These are phyloP conservation scores for Priceomyces melissophilus DNA, from an alignment of 805 yeast species.

Conservation along the genomic window DNA sequence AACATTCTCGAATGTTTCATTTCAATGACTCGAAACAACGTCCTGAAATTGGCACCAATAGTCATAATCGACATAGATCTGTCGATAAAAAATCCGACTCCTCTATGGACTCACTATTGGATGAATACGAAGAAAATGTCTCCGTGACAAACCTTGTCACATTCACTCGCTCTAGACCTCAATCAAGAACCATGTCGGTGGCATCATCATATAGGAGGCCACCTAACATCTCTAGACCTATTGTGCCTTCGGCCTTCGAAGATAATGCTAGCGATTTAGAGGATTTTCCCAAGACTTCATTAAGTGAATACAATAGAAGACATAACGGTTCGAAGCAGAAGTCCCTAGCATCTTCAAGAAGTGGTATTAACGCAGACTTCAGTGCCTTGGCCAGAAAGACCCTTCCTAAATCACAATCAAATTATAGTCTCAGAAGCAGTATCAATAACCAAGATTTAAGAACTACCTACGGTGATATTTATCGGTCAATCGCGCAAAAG, in stretches of 20 bases:
- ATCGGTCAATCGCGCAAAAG: conserved; percentile 35
- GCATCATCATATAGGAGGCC: conserved; percentile 12
- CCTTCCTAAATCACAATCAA: conserved; percentile 21
- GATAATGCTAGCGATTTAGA: conserved; percentile 8
- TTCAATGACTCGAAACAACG: background rate
- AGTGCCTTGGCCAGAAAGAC: conserved; percentile 17
- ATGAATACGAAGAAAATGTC: conserved; percentile 43
- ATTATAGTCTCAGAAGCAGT: conserved; percentile 19
- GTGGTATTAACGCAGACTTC: conserved; percentile 40
- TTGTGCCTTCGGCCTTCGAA: background rate
- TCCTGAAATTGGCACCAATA: background rate
- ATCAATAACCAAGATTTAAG: conserved; percentile 20
- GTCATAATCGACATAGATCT: conserved; percentile 10
- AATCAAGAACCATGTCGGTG: conserved; percentile 24
- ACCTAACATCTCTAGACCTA: conserved; percentile 1
- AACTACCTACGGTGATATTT: conserved; percentile 31
- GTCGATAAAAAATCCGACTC: conserved; percentile 20
- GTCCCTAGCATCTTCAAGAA: conserved; percentile 36
- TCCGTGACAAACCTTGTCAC: conserved; percentile 24
- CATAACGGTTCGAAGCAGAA: conserved; percentile 12
- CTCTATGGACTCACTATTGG: conserved; percentile 39
- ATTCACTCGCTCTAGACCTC: conserved; percentile 21
- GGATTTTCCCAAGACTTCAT: conserved; percentile 33
- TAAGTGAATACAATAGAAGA: conserved; percentile 31
- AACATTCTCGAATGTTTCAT: too few species aligned